Evolutionary conservation across 192 early-diverging fungal genomes (phyloP), one percentile per base, ranked within the genome.

Genomic region (Mortierella alpina): DNA sequence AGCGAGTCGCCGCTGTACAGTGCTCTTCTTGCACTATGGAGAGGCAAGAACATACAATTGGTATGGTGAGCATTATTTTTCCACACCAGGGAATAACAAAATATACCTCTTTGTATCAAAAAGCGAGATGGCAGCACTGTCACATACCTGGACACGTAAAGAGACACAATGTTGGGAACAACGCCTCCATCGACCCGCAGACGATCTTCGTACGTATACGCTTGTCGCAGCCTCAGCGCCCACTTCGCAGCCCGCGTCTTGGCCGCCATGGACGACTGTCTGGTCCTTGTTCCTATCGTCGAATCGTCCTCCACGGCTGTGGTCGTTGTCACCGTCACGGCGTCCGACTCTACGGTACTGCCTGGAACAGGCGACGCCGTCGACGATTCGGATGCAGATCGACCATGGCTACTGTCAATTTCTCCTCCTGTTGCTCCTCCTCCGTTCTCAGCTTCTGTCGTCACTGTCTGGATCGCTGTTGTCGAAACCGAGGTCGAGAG

Each of bases 1-100:
- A 72, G 54, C 12, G 83, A 83, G 75, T 88, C 86, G 8, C 89
- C 89, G 18, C 79, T 85, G 40, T 87, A 84, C 40, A 90, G 64
- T 9, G 84, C 79, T 46, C 84, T 67, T 54, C 81, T 81, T 12
- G 75, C 56, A 65, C 85, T 84, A 70, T 18, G 63, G 5, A 0
- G 22, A 40, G 23, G n/a, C 20, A 47, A 7, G 60, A 66, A 61
- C 2, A 62, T n/a, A 66, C 5, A 17, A 55, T 47, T 53, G 42
- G 7, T 10, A 20, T 65, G 49, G 12, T 47, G 22, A 31, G 31
- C 31, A 31, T 31, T 31, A 1, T 31, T 51, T 50, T 44, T 40
- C 13, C 57, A 46, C 23, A 45, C 2, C 62, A 40, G 41, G 11
- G 1, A 20, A n/a, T 18, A 31, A 31, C 31, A 31, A 31, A 31